phyloP scores from a whole-genome alignment of 2,329 filamentous ascomycete species.

The Gliomastix tumulicola region DNA sequence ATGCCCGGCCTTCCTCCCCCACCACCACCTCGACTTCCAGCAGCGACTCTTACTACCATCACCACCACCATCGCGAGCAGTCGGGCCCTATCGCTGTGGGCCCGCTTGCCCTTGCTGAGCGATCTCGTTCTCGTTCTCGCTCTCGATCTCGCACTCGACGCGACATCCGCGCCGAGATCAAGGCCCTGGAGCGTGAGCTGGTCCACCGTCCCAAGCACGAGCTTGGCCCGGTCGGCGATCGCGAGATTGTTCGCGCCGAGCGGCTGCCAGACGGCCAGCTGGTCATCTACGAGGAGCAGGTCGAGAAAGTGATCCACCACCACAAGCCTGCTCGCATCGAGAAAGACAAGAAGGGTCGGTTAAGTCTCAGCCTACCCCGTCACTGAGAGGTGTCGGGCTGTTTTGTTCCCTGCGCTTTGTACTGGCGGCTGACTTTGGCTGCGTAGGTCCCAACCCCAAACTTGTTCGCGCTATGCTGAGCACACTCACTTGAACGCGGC shows the following conservation, averaged over 20 bases:
- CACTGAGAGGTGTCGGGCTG: slow-evolving; percentile 51
- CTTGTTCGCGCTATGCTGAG: slow-evolving; percentile 64
- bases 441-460: slow-evolving; percentile 53
- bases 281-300: slow-evolving; percentile 10
- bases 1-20: slow-evolving; percentile 34
- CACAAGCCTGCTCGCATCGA: slow-evolving; percentile 62
- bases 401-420: slow-evolving; percentile 18
- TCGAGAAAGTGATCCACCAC: slow-evolving; percentile 48
- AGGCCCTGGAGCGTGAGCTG: slow-evolving; percentile 53
- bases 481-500: slow-evolving; percentile 63
- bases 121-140: slow-evolving; percentile 31
- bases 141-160: slow-evolving; percentile 37
- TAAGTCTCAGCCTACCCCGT: slow-evolving; percentile 75
- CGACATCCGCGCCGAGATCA: slow-evolving; percentile 68
- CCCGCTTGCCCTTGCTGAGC: slow-evolving; percentile 29
- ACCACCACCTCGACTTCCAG: slow-evolving; percentile 26
- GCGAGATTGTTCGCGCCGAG: slow-evolving; percentile 50
- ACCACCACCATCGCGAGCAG: slow-evolving; percentile 16
- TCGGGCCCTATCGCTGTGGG: slow-evolving; percentile 11
- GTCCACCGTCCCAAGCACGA: slow-evolving; percentile 25
- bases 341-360: slow-evolving; percentile 94
- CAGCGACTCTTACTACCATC: slow-evolving; percentile 20
- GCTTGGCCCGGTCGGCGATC: slow-evolving; percentile 23
- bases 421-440: slow-evolving; percentile 21
- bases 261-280: slow-evolving; percentile 44